These are phyloP conservation scores for Hysterium pulicare DNA, from an alignment of 2,329 filamentous ascomycete genomes.

Conservation along the genomic window DNA sequence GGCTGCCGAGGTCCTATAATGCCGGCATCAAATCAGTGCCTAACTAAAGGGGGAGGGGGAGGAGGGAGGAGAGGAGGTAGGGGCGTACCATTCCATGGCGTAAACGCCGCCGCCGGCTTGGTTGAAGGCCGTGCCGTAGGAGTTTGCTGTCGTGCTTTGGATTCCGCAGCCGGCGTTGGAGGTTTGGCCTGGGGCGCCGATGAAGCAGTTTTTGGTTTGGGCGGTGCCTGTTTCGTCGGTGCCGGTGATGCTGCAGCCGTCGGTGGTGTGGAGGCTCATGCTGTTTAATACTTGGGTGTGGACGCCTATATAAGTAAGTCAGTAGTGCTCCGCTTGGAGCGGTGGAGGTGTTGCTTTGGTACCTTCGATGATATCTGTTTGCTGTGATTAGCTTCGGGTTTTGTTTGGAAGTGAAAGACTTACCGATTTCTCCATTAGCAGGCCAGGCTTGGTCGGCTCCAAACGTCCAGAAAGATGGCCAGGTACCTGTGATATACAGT, in stretches of 20 bases:
- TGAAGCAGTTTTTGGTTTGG: slow-evolving; percentile 16
- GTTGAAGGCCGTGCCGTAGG: slow-evolving; percentile 18
- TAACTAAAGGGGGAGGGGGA: not conserved
- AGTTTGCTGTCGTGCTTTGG: slow-evolving; percentile 4
- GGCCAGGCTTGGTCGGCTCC: slow-evolving; percentile 25
- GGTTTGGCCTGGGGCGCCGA: slow-evolving; percentile 13
- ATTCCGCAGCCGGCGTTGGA: slow-evolving; percentile 15
- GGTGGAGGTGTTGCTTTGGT: slow-evolving; percentile 5
- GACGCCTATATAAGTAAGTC: slow-evolving; percentile 11
- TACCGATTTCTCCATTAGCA: slow-evolving; percentile 21
- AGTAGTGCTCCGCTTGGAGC: not conserved
- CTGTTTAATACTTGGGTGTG: slow-evolving; percentile 18
- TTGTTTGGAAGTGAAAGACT: not conserved
- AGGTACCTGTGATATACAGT: slow-evolving; percentile 25
- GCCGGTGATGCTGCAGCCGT: slow-evolving; percentile 17
- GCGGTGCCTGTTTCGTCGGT: slow-evolving; percentile 10
- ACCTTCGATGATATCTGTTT: slow-evolving; percentile 14
- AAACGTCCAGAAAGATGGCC: slow-evolving; percentile 41
- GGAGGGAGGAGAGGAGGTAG: not conserved
- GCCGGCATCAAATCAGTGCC: not conserved
- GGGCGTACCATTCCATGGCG: slow-evolving; percentile 20
- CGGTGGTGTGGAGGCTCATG: slow-evolving; percentile 16
- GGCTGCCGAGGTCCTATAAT: slow-evolving; percentile 10
- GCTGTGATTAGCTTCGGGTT: not conserved
- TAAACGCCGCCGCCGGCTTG: slow-evolving; percentile 23